Evolutionary conservation across 176 grass and related monocot species (phyloP).

Genomic region (Panicum miliaceum): DNA sequence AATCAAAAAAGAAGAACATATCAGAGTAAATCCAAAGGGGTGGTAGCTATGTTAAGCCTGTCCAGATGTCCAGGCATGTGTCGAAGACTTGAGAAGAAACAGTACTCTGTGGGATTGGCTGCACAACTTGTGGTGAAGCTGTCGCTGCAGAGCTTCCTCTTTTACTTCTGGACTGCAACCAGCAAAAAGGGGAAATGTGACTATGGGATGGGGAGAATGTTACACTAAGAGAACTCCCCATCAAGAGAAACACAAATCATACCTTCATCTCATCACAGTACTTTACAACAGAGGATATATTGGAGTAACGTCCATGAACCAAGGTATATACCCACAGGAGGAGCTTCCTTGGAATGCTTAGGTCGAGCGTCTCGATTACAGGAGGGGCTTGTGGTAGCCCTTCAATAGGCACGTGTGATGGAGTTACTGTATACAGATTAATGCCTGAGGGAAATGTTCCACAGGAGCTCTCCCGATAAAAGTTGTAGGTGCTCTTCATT

Average conservation of each 20-base stretch:
- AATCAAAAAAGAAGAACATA: not conserved
- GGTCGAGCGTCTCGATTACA: constrained; percentile 63
- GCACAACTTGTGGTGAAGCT: constrained; percentile 40
- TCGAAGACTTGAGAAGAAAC: constrained; percentile 42
- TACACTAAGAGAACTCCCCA: not conserved
- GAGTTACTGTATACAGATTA: constrained; percentile 70
- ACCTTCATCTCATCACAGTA: constrained; percentile 97
- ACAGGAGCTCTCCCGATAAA: constrained; percentile 89
- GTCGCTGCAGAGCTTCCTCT: constrained; percentile 52
- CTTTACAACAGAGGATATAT: constrained; percentile 86
- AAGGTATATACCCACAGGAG: constrained; percentile 87
- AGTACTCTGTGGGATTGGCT: constrained; percentile 34
- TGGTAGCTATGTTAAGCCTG: constrained; percentile 3
- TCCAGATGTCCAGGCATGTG: not conserved
- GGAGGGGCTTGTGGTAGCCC: constrained; percentile 47
- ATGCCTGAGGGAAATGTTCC: constrained; percentile 85
- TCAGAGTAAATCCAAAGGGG: constrained; percentile 2
- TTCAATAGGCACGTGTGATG: constrained; percentile 53
- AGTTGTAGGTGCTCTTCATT: constrained; percentile 88
- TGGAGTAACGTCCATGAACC: constrained; percentile 74
- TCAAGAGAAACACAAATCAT: not conserved
- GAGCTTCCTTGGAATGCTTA: constrained; percentile 96
- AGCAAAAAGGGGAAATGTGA: constrained; percentile 7
- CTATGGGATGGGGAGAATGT: constrained; percentile 8
- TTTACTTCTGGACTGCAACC: constrained; percentile 77